Conservation (phyloP, 78 protist species). For the Mastigamoeba balamuthi region DNA sequence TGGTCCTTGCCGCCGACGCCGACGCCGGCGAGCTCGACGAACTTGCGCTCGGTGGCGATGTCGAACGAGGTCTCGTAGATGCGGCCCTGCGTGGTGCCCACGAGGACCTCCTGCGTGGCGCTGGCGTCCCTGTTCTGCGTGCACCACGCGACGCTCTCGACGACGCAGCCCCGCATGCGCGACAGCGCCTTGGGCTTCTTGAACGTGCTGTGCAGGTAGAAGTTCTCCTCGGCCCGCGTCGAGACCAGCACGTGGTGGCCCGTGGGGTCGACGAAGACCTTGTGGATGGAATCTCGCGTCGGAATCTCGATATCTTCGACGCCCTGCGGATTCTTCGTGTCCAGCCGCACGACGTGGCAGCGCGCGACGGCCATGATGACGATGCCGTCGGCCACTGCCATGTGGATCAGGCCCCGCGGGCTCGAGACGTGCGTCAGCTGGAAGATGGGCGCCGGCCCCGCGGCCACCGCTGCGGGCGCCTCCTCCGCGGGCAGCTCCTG, state of each 20-base stretch:
- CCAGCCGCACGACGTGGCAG: conserved; percentile 12
- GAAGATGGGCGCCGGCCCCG: no score
- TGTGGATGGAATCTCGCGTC: neutral
- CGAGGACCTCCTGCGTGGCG: conserved; percentile 16
- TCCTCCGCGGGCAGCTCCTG: no score
- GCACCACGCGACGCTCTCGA: conserved; percentile 69
- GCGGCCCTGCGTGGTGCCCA: conserved; percentile 56
- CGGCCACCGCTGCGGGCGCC: no score
- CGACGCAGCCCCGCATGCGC: neutral
- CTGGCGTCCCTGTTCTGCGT: neutral
- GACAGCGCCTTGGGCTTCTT: conserved; percentile 30
- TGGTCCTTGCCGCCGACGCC: conserved; percentile 1
- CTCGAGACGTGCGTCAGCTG: no score
- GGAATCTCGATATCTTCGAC: conserved; percentile 10
- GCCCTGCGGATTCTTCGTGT: neutral
- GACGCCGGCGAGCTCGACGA: neutral
- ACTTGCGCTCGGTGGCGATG: conserved; percentile 10
- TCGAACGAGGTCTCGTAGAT: conserved; percentile 43
- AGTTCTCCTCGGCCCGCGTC: conserved; percentile 35
- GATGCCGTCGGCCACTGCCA: conserved; percentile 1
- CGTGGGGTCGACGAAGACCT: conserved; percentile 54
- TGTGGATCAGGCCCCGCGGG: no score
- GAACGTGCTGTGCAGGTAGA: conserved; percentile 20
- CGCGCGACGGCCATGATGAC: conserved; percentile 14
- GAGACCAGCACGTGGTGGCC: conserved; percentile 56